These are phyloP conservation scores for Penicillium mononematosum DNA, from an alignment of 495 filamentous ascomycete genomes.

Conservation along the genomic window DNA sequence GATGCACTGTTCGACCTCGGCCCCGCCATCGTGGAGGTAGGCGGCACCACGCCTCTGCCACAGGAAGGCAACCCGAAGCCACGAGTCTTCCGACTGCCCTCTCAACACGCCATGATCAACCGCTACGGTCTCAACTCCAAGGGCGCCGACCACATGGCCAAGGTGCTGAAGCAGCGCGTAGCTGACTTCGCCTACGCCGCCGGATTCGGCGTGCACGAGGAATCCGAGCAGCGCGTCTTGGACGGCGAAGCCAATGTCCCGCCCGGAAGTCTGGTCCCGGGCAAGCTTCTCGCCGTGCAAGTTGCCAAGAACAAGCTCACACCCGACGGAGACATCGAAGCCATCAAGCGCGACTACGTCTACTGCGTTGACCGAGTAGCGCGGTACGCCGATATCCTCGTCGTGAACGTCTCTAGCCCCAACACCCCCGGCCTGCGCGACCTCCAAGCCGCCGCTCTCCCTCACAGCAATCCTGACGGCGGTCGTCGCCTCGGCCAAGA, in stretches of 20 bases:
- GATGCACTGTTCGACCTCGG: slow-evolving; percentile 79
- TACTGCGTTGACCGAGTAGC: slow-evolving; percentile 79
- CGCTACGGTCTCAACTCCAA: slow-evolving; percentile 92
- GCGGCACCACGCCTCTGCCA: slow-evolving; percentile 79
- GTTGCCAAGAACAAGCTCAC: slow-evolving; percentile 96
- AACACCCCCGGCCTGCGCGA: slow-evolving; percentile 89
- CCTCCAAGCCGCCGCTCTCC: slow-evolving; percentile 76
- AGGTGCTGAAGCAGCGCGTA: slow-evolving; percentile 72
- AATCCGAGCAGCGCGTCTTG: slow-evolving; percentile 67
- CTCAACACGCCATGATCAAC: slow-evolving; percentile 84
- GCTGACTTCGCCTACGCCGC: slow-evolving; percentile 68
- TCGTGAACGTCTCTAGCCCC: slow-evolving; percentile 95
- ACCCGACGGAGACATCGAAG: slow-evolving; percentile 76
- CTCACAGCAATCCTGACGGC: slow-evolving; percentile 75
- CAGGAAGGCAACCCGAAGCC: slow-evolving; percentile 86
- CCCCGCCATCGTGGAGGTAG: slow-evolving; percentile 82
- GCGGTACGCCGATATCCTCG: slow-evolving; percentile 86
- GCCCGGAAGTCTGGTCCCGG: slow-evolving; percentile 71
- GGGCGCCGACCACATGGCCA: slow-evolving; percentile 83
- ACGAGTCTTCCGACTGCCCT: slow-evolving; percentile 80
- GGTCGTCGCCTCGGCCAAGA: slow-evolving; percentile 74
- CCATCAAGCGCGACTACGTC: slow-evolving; percentile 81
- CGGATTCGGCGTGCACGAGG: slow-evolving; percentile 61
- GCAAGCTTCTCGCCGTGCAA: slow-evolving; percentile 84
- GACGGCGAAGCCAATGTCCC: slow-evolving; percentile 63